These are phyloP conservation scores for Eleusine coracana DNA, from an alignment of 176 grass and related monocot species.

Conservation along the genomic window DNA sequence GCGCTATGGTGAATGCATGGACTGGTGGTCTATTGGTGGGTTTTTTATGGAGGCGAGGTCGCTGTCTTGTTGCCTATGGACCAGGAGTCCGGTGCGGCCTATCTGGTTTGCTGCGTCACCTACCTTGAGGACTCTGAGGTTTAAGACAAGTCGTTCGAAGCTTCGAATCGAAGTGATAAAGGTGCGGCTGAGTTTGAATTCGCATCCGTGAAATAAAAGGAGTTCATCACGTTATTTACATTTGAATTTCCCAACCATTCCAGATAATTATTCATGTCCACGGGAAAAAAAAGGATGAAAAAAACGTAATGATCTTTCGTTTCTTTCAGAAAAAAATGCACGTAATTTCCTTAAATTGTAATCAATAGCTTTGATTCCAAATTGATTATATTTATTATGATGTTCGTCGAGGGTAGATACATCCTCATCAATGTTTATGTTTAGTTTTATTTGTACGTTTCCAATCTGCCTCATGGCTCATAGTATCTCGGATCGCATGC, in stretches of 20 bases:
- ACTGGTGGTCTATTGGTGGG: background rate
- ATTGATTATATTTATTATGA: background rate
- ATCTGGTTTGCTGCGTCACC: background rate
- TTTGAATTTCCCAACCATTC: background rate
- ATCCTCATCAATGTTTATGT: too few relatives aligned
- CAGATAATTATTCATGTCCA: background rate
- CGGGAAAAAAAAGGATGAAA: background rate
- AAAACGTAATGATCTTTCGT: background rate
- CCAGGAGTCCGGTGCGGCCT: background rate
- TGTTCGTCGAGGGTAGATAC: background rate
- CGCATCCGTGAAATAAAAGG: background rate
- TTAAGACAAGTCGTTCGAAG: background rate
- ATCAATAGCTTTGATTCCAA: background rate
- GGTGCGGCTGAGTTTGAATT: background rate
- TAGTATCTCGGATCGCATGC: background rate
- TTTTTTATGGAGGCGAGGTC: slow-evolving; percentile 4
- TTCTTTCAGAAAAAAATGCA: background rate
- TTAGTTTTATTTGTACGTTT: background rate
- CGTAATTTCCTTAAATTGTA: background rate
- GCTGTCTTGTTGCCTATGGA: background rate
- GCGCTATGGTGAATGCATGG: slow-evolving; percentile 8
- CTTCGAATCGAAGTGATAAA: background rate
- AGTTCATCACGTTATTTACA: background rate
- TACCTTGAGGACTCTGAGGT: background rate
- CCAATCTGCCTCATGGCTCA: background rate